Percentiles rank a stretch among this genome's conserved stretches.
Evolutionary conservation across 257 asterid genomes (phyloP).

Genomic region (Solanum bulbocastanum): DNA sequence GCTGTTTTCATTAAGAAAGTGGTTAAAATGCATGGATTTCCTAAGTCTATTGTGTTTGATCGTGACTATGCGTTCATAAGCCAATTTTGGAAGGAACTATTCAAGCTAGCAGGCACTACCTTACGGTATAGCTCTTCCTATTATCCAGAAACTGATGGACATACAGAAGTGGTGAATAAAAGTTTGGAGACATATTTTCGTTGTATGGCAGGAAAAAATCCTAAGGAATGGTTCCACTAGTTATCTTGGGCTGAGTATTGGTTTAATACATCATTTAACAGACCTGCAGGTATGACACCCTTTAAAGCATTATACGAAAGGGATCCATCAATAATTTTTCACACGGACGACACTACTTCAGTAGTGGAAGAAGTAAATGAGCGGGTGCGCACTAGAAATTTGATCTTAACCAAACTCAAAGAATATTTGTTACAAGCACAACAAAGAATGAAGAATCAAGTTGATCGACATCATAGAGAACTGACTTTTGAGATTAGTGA

Average conservation of each 20-base stretch:
- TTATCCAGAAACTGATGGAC: neutral
- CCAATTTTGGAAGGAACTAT: neutral
- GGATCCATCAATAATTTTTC: too few relatives aligned
- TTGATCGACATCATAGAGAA: too few relatives aligned
- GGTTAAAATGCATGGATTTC: neutral
- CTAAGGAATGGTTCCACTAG: too few relatives aligned
- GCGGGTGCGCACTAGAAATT: too few relatives aligned
- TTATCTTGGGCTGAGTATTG: neutral
- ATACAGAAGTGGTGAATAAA: neutral
- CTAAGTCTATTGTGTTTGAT: neutral
- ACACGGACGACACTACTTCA: too few relatives aligned
- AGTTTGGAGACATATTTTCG: neutral
- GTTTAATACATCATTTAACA: neutral
- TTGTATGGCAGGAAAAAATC: too few relatives aligned
- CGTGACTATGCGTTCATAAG: neutral
- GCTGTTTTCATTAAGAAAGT: neutral
- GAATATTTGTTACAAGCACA: too few relatives aligned
- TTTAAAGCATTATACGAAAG: too few relatives aligned
- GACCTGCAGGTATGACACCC: neutral
- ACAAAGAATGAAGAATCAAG: too few relatives aligned
- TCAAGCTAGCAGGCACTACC: neutral
- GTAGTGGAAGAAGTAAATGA: too few relatives aligned
- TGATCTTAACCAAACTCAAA: too few relatives aligned
- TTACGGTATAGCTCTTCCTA: neutral
- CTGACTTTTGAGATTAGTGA: too few relatives aligned